A percentile compares a stretch with the other conserved stretches of the same genome.
Evolutionary conservation across 2,329 filamentous ascomycete species (phyloP).

Genomic region (Beauveria rudraprayagi): DNA sequence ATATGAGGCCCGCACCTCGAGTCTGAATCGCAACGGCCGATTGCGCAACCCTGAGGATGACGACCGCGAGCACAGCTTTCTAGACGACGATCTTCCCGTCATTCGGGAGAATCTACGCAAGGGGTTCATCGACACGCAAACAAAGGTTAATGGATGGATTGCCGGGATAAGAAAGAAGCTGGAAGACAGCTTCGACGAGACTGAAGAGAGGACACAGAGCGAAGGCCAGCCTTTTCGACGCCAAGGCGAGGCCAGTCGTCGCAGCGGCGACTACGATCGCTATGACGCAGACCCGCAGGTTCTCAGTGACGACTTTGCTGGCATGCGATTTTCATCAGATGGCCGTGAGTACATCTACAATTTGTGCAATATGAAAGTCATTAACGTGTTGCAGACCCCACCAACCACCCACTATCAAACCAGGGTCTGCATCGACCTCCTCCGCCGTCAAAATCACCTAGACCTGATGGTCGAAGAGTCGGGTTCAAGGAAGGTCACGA

Average conservation of each 20-base stretch:
- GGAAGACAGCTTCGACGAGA: constrained; percentile 77
- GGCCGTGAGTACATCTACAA: constrained; percentile 42
- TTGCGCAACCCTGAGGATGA: constrained; percentile 36
- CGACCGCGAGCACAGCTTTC: constrained; percentile 77
- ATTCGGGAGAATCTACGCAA: constrained; percentile 91
- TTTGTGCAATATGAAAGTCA: not conserved
- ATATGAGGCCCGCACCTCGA: constrained; percentile 50
- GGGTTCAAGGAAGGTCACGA: constrained; percentile 59
- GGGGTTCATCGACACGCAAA: constrained; percentile 90
- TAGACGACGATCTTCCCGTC: constrained; percentile 90
- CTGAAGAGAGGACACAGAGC: constrained; percentile 37
- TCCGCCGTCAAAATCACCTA: constrained; percentile 44
- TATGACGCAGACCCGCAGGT: constrained; percentile 94
- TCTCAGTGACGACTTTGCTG: constrained; percentile 79
- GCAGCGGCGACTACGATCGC: constrained; percentile 80
- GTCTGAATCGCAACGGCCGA: constrained; percentile 30
- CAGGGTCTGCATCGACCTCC: constrained; percentile 71
- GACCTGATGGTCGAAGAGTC: constrained; percentile 44
- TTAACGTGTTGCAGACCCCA: constrained; percentile 22
- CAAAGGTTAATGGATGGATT: constrained; percentile 89
- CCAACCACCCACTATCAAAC: constrained; percentile 60
- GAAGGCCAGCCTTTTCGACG: constrained; percentile 33
- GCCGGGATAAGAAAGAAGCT: constrained; percentile 85
- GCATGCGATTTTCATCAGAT: constrained; percentile 55
- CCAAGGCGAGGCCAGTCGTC: constrained; percentile 54